phyloP scores from a whole-genome alignment of 2,329 filamentous ascomycete genomes.

The Fusarium acutatum region DNA sequence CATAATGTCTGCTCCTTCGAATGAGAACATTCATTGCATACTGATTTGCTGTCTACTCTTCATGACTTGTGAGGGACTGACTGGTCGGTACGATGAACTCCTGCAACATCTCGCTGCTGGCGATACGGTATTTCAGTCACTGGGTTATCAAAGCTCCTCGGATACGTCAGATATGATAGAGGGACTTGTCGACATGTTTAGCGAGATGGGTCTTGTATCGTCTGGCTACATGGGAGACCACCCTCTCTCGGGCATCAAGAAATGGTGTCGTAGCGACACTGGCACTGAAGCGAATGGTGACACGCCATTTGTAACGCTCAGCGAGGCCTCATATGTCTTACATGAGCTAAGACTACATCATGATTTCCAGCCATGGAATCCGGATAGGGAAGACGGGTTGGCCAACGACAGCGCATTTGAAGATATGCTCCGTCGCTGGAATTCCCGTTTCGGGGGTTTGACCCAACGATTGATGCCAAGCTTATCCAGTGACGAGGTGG shows the following conservation, averaged over 20 bases:
- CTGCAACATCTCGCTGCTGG: not conserved
- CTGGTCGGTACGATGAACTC: not conserved
- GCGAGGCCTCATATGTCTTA: not conserved
- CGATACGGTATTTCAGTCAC: not conserved
- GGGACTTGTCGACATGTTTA: not conserved
- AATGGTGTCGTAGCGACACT: not conserved
- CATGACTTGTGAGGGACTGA: not conserved
- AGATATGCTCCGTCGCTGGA: not conserved
- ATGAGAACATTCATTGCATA: not conserved
- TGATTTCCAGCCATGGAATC: not conserved
- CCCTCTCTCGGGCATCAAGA: not conserved
- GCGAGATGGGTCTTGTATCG: not conserved
- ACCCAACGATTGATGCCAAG: not conserved
- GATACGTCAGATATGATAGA: not conserved
- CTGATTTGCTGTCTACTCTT: constrained; percentile 1
- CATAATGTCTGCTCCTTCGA: not conserved
- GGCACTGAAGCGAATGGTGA: accelerated
- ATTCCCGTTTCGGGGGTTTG: not conserved
- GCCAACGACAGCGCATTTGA: not conserved
- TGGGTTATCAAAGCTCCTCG: not conserved
- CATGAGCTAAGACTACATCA: not conserved
- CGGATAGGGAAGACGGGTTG: not conserved
- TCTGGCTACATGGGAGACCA: not conserved
- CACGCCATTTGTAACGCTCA: not conserved
- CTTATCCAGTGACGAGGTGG: not conserved